phyloP scores from a whole-genome alignment of 1,139 yeast genomes.

The Schizosaccharomyces versatilis region DNA sequence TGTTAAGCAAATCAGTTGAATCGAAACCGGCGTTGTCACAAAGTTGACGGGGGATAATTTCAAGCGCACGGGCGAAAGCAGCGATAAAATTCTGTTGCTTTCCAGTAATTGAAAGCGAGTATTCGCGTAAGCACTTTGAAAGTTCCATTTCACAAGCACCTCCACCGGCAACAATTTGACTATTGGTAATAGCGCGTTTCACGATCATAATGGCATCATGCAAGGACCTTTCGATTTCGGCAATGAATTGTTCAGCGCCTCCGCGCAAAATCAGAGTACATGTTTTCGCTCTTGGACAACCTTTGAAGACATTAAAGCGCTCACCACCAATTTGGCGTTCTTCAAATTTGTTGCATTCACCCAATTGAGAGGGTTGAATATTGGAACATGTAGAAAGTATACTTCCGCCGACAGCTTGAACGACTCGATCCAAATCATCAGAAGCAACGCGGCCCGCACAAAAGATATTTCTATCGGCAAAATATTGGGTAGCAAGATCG shows the following conservation, averaged over 20 bases:
- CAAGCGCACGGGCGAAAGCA: constrained; percentile 86
- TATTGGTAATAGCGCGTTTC: constrained; percentile 76
- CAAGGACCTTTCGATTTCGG: constrained; percentile 89
- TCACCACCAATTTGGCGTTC: constrained; percentile 92
- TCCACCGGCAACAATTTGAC: constrained; percentile 86
- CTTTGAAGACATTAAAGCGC: constrained; percentile 75
- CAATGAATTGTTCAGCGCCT: constrained; percentile 95
- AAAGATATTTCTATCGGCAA: constrained; percentile 86
- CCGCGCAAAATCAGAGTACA: constrained; percentile 88
- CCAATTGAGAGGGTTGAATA: constrained; percentile 46
- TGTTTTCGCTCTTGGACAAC: constrained; percentile 80
- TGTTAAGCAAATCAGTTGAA: constrained; percentile 76
- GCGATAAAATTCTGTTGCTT: constrained; percentile 81
- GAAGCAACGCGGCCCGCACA: constrained; percentile 89
- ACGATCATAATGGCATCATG: constrained; percentile 98
- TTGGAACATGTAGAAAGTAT: constrained; percentile 79
- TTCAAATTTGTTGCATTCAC: constrained; percentile 69
- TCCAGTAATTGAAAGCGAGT: constrained; percentile 73
- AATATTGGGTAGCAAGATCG: constrained; percentile 90
- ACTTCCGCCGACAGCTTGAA: constrained; percentile 83
- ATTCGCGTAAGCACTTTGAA: constrained; percentile 68
- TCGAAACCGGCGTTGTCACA: constrained; percentile 97
- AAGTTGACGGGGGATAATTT: constrained; percentile 86
- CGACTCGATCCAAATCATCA: constrained; percentile 82
- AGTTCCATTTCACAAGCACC: constrained; percentile 98